These are phyloP conservation scores for Epichloe festucae DNA, from an alignment of 2,329 filamentous ascomycete genomes.

Conservation along the genomic window DNA sequence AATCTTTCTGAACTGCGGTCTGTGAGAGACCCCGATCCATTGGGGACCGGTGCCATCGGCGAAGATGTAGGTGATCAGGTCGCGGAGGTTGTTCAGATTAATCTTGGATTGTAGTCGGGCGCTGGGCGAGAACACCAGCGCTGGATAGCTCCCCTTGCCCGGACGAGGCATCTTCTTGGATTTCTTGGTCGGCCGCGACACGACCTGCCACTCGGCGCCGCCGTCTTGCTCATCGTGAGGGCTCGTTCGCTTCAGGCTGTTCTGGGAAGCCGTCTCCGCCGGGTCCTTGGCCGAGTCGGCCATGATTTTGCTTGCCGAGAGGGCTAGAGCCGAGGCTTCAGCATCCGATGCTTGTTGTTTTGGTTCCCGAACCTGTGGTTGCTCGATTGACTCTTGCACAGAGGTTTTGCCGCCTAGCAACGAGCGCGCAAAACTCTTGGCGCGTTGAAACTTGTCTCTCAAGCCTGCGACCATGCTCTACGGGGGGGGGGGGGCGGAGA, in stretches of 20 bases:
- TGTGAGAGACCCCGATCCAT: conserved; percentile 50
- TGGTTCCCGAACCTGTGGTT: not conserved
- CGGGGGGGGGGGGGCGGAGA: not conserved
- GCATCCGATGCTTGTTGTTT: not conserved
- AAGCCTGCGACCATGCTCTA: conserved; percentile 9
- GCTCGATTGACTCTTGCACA: not conserved
- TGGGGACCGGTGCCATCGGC: conserved; percentile 52
- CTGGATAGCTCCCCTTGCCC: conserved; percentile 45
- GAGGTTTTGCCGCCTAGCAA: conserved; percentile 5
- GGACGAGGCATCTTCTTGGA: conserved; percentile 46
- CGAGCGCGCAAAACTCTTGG: conserved; percentile 8
- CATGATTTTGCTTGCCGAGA: conserved; percentile 6
- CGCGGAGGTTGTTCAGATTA: conserved; percentile 49
- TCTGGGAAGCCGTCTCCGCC: conserved; percentile 11
- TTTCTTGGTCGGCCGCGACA: conserved; percentile 43
- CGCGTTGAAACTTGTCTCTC: conserved; percentile 9
- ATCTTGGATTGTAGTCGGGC: conserved; percentile 49
- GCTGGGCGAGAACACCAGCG: conserved; percentile 43
- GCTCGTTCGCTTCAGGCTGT: conserved; percentile 35
- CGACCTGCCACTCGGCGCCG: conserved; percentile 39
- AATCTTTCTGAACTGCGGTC: conserved; percentile 59
- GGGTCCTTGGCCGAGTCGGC: conserved; percentile 5
- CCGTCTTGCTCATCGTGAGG: conserved; percentile 28
- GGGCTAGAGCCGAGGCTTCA: not conserved
- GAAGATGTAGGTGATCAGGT: conserved; percentile 52